Percentiles rank a stretch among this genome's conserved stretches.
Conservation (phyloP, 176 grass and related monocot species). For the Hyparrhenia diplandra region DNA sequence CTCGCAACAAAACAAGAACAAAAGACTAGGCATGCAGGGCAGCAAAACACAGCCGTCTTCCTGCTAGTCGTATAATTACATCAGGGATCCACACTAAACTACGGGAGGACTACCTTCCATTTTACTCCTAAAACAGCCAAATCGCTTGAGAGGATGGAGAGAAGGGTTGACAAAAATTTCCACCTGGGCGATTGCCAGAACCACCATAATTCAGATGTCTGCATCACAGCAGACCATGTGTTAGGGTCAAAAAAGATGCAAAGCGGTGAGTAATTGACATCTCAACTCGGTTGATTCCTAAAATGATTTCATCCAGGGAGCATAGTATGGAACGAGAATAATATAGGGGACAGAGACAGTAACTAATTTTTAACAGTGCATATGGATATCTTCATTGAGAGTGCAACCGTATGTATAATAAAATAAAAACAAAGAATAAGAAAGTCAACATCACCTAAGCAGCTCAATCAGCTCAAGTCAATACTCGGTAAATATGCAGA, state of each 20-base stretch:
- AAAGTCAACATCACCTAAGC: constrained; percentile 27
- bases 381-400: not conserved
- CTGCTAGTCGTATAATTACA: constrained; percentile 33
- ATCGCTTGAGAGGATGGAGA: not conserved
- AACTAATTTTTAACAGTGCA: not conserved
- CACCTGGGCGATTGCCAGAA: not conserved
- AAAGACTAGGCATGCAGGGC: not conserved
- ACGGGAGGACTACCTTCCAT: not conserved
- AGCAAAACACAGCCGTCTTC: not conserved
- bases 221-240: not conserved
- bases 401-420: not conserved
- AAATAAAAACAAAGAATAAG: constrained; percentile 10
- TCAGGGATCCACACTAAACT: not conserved
- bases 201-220: constrained; percentile 14
- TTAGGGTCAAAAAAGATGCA: constrained; percentile 1
- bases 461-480: constrained; percentile 18
- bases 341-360: not conserved
- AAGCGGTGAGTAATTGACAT: not conserved
- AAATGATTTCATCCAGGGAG: not conserved
- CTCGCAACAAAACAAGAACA: not conserved
- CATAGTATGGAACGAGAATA: not conserved
- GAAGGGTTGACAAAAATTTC: constrained; percentile 19
- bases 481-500: not conserved
- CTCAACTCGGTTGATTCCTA: not conserved
- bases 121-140: too few species aligned